Base-by-base conservation (phyloP, 352 stramenopile genomes). In the Pythium phragmitis region DNA sequence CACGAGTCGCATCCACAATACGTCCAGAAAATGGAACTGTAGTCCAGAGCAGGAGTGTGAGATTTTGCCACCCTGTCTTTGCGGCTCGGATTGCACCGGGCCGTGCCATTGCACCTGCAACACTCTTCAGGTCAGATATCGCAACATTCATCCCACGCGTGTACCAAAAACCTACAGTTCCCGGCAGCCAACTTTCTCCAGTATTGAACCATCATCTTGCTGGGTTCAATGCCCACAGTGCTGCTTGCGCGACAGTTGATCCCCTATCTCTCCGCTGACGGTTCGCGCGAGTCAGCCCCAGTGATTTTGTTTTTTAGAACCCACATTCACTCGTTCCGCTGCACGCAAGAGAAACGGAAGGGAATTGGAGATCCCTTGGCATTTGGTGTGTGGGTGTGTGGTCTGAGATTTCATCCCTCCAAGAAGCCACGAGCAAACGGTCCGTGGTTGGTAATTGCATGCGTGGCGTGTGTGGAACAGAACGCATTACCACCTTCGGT, bases 201-300 rank as follows among this genome's bases (percentile, higher is more conserved):
- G 7, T 50, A 4, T n/a, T 50, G 51, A 19, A 39, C 51, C 36
- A 14, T 19, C 34, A 46, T 48, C 36, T 58, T 19, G 51, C 34
- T 58, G 51, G 36, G 51, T 48, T 58, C 33, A 46, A 48, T 48
- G 34, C 51, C 30, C 50, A 3, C 34, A n/a, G 30, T 41, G 30
- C 17, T 45, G 34, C n/a, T 12, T 8, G 41, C 41, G 41, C 4
- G 11, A 47, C 14, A 47, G n/a, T 21, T 6, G 11, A 39, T 3
- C 26, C 4, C 26, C 26, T 30, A 30, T 30, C 26, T 30, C 26
- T 30, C 4, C 26, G 26, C 2, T 30, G 4, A 30, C 26, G 26
- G 26, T 30, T 30, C 26, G 26, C 26, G 26, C 26, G 26, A 30
- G 26, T 30, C 26, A 30, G 26, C 26, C 26, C 26, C 26, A 30